A percentile compares a stretch with the other conserved stretches of the same genome.
Conservation (phyloP, 768 basidiomycete genomes). For the Grammothele lineata region DNA sequence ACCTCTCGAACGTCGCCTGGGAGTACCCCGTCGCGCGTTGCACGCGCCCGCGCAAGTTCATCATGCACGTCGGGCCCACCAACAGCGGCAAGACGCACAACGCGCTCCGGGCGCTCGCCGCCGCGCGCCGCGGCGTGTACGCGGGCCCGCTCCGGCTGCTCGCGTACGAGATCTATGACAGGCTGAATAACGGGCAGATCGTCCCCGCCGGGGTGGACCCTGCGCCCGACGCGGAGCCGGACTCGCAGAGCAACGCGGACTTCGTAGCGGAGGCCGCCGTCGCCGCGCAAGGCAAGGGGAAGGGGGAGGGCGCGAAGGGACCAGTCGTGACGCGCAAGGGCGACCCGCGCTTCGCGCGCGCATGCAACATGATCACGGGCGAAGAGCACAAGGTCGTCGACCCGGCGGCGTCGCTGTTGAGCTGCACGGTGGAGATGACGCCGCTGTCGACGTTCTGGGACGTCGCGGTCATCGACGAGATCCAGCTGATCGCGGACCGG, state of each 20-base stretch:
- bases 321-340: constrained; percentile 31
- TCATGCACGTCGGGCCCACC: constrained; percentile 96
- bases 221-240: constrained; percentile 33
- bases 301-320: too few relatives aligned
- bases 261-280: constrained; percentile 17
- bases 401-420: constrained; percentile 50
- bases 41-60: constrained; percentile 62
- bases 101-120: constrained; percentile 84
- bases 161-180: constrained; percentile 91
- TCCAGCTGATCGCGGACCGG: constrained; percentile 87
- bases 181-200: constrained; percentile 88
- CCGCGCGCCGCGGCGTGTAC: constrained; percentile 70
- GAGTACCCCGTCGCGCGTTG: constrained; percentile 48
- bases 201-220: constrained; percentile 61
- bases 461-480: constrained; percentile 94
- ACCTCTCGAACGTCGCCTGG: constrained; percentile 46
- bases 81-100: constrained; percentile 97
- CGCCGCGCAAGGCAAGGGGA: constrained; percentile 6
- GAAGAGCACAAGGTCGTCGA: constrained; percentile 80
- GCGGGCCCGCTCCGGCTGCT: constrained; percentile 90
- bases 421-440: constrained; percentile 95
- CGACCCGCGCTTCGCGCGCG: constrained; percentile 46
- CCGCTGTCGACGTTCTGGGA: constrained; percentile 41
- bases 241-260: constrained; percentile 34
- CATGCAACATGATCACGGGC: constrained; percentile 88